Evolutionary conservation across 2,329 filamentous ascomycete species (phyloP).

Genomic region (Arthrinium puccinioides): DNA sequence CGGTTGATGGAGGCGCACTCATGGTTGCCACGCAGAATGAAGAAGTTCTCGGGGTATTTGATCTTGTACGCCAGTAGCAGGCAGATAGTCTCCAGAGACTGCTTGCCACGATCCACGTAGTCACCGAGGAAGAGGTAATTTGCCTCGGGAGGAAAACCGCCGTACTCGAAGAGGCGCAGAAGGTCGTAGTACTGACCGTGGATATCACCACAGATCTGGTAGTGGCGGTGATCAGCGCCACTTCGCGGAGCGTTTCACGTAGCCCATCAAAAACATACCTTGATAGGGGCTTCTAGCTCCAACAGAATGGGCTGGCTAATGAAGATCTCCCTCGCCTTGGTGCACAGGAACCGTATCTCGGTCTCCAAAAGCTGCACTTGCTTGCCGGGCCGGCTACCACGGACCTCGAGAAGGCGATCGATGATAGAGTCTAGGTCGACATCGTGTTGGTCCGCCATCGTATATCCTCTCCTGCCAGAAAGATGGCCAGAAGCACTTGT

Average conservation of each 20-base stretch:
- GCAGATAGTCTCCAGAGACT: slow-evolving; percentile 97
- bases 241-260: slow-evolving; percentile 3
- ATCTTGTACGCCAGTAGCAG: slow-evolving; percentile 97
- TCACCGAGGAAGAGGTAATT: slow-evolving; percentile 99
- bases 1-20: slow-evolving; percentile 98
- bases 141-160: slow-evolving; percentile 94
- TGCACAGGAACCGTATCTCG: slow-evolving; percentile 95
- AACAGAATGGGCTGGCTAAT: slow-evolving; percentile 98
- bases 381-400: slow-evolving; percentile 95
- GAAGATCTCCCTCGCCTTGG: slow-evolving; percentile 98
- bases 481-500: slow-evolving; percentile 29
- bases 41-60: slow-evolving; percentile 99
- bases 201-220: slow-evolving; percentile 95
- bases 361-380: slow-evolving; percentile 95
- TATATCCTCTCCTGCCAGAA: slow-evolving; percentile 34
- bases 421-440: slow-evolving; percentile 99
- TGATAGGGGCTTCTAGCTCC: slow-evolving; percentile 96
- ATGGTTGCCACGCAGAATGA: slow-evolving; percentile 96
- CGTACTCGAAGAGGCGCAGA: slow-evolving; percentile 94
- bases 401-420: slow-evolving; percentile 93
- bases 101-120: slow-evolving; percentile 98
- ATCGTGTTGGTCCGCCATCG: slow-evolving; percentile 67
- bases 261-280: slow-evolving; percentile 58
- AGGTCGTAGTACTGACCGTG: slow-evolving; percentile 99
- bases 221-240: slow-evolving; percentile 5